phyloP scores from a whole-genome alignment of 2,329 filamentous ascomycete genomes.

The Alternaria gaisen region DNA sequence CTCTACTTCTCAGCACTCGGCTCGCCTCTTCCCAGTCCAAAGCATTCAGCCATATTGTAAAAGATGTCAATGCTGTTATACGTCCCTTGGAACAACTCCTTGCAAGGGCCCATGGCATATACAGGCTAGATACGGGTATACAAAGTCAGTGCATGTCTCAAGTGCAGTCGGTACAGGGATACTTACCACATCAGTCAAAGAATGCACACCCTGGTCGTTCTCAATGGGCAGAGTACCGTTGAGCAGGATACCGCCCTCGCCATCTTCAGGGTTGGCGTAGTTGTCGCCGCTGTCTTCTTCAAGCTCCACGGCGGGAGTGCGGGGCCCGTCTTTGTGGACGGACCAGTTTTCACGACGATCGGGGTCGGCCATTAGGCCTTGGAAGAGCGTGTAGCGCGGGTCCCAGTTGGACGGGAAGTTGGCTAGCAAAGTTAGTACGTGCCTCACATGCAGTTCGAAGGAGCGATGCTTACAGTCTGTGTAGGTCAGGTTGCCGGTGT shows the following conservation, averaged over 20 bases:
- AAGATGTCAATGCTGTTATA: constrained; percentile 78
- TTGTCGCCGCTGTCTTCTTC: constrained; percentile 62
- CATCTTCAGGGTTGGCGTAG: constrained; percentile 74
- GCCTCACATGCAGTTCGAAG: no score
- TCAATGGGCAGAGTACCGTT: constrained; percentile 76
- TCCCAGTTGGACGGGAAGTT: constrained; percentile 88
- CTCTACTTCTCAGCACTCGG: not conserved
- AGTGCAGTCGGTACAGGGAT: no score
- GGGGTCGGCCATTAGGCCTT: constrained; percentile 74
- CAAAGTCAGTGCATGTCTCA: no score
- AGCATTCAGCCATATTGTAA: constrained; percentile 74
- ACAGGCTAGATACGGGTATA: constrained; percentile 54
- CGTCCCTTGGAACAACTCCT: constrained; percentile 75
- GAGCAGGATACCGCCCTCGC: constrained; percentile 71
- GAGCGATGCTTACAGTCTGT: constrained; percentile 38
- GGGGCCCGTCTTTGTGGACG: constrained; percentile 72
- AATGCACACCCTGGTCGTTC: constrained; percentile 65
- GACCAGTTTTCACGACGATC: constrained; percentile 80
- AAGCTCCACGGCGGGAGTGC: constrained; percentile 66
- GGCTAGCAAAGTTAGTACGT: not conserved
- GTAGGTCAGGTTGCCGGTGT: constrained; percentile 69
- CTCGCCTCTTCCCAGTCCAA: constrained; percentile 56
- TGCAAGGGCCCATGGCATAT: constrained; percentile 80
- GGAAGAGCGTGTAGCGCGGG: constrained; percentile 81
- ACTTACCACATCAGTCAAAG: constrained; percentile 47